Evolutionary conservation across 257 asterid species (phyloP), one percentile per base, ranked within the genome.

Genomic region (Coffea canephora): DNA sequence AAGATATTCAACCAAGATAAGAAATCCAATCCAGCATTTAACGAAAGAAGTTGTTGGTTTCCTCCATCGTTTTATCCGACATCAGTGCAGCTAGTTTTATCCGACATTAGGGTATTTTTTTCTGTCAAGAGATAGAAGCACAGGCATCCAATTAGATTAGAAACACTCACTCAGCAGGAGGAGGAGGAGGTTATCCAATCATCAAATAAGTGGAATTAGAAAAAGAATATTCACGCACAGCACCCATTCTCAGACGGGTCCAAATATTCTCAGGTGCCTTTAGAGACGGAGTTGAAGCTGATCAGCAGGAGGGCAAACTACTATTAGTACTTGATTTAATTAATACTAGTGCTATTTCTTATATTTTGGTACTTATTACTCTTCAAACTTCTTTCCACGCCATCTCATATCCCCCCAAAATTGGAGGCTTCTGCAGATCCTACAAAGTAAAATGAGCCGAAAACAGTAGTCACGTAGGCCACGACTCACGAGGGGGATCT

Each of bases 401-500:
- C 74, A 18, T 39, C 25, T 69, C 34, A 15, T 5, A 36, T 50
- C 54, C 65, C 14, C 46, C 64, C 64, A 57, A 45, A 41, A 41
- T 43, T 69, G 45, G 39, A 21, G 34, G 31, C 50, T 49, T 1
- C 23, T 34, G 62, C 9, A 21, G 75, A 80, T 73, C 64, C 83
- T 49, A 67, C 72, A 23, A 69, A 55, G 21, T 57, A 70, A 31
- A 70, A 31, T 31, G 34, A 31, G 48, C 62, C 68, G 80, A 80
- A 72, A 31, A 34, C 19, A 9, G 13, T 16, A 31, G 34, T 57
- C 64, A 57, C 18, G 21, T 0, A 19, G 21, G 64, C 64, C 64
- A 57, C 25, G 55, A 54, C 34, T 45, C 48, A 45, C 5, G 48
- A 50, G 52, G 71, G 74, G 74, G 27, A 70, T 81, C 69, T 81